These are phyloP conservation scores for Bremia lactucae DNA, from an alignment of 352 stramenopile genomes.

Conservation along the genomic window DNA sequence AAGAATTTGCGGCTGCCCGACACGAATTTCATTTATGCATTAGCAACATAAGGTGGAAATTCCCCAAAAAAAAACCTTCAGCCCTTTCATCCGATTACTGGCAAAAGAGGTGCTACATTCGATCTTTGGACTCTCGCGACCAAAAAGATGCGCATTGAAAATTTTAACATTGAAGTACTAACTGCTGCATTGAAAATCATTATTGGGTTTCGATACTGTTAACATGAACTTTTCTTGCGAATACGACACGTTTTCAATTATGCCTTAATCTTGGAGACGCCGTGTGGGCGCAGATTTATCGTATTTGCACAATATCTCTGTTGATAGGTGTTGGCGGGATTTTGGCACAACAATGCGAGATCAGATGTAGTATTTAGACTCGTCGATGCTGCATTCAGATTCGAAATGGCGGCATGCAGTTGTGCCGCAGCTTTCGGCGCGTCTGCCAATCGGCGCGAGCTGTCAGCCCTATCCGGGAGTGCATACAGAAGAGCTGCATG, in stretches of 20 bases:
- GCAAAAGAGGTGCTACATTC: no score
- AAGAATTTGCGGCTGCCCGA: no score
- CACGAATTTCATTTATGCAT: no score
- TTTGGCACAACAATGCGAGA: constrained; percentile 16
- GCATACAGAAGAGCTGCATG: constrained; percentile 21
- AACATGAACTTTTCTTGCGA: background rate
- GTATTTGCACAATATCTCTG: constrained; percentile 29
- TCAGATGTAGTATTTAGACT: constrained; percentile 26
- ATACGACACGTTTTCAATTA: background rate
- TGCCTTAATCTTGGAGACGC: constrained; percentile 12
- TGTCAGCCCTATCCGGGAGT: constrained; percentile 10
- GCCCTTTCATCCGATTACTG: no score
- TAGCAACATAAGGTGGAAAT: no score
- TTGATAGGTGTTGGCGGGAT: constrained; percentile 23
- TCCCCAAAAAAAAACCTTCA: no score
- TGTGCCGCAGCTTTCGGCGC: constrained; percentile 8
- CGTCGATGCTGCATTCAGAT: constrained; percentile 15
- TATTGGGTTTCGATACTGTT: background rate
- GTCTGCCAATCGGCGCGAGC: constrained; percentile 16
- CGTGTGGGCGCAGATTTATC: constrained; percentile 15
- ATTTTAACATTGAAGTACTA: no score
- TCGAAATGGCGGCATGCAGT: constrained; percentile 17
- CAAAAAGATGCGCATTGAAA: no score
- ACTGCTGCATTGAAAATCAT: no score
- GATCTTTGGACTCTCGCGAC: no score